Percentiles rank a stretch among this genome's conserved stretches.
These are phyloP conservation scores for Citrullus amarus DNA, from an alignment of 306 rosid species.

Conservation along the genomic window DNA sequence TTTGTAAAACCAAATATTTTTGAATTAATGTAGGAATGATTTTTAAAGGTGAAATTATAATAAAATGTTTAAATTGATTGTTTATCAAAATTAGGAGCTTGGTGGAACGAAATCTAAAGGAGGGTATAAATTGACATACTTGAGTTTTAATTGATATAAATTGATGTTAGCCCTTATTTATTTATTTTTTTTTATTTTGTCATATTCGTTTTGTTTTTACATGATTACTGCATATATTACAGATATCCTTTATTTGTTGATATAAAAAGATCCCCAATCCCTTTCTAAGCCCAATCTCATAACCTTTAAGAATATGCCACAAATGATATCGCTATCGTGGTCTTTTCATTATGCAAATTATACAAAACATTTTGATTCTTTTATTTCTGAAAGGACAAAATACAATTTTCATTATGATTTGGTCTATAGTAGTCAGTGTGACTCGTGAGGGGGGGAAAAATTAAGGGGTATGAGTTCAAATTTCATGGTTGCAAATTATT, in stretches of 20 bases:
- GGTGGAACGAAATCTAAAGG: too few species aligned
- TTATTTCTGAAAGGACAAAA: background rate
- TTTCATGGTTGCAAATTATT: background rate
- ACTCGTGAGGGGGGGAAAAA: background rate
- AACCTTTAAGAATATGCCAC: background rate
- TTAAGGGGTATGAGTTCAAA: too few species aligned
- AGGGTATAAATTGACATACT: too few species aligned
- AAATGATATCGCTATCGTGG: background rate
- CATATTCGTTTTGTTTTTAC: background rate
- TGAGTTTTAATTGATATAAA: too few species aligned
- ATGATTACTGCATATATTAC: background rate
- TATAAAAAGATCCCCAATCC: background rate
- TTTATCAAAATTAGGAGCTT: too few species aligned
- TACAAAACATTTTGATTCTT: background rate
- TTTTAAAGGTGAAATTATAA: too few species aligned
- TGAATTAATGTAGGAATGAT: too few species aligned
- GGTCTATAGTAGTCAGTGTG: background rate
- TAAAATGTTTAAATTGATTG: too few species aligned
- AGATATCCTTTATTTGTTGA: background rate
- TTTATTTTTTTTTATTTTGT: too few species aligned
- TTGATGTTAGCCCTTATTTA: too few species aligned
- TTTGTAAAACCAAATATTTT: too few species aligned
- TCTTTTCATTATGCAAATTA: background rate
- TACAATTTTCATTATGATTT: background rate
- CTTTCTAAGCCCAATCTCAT: background rate